phyloP scores from a whole-genome alignment of 805 yeast genomes.

The Yueomyces sinensis region DNA sequence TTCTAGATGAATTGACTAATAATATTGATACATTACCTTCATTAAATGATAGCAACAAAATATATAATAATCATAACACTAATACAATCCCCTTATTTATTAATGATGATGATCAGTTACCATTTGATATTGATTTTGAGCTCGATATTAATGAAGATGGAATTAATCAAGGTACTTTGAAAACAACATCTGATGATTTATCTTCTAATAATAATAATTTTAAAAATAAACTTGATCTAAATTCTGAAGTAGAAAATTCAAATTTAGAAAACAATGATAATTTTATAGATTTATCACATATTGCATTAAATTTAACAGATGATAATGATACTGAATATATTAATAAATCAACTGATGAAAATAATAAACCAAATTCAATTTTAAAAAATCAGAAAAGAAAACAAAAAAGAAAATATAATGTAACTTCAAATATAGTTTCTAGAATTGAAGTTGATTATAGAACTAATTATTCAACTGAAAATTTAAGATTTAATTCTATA shows the following conservation, averaged over 20 bases:
- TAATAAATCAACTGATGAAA: too few species aligned
- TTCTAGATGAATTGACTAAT: conserved; percentile 14
- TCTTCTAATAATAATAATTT: conserved; percentile 1
- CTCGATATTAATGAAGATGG: conserved; percentile 18
- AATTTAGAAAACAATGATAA: not conserved
- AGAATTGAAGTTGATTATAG: conserved; percentile 12
- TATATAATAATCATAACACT: too few species aligned
- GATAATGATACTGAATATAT: too few species aligned
- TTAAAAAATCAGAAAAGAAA: too few species aligned
- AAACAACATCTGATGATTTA: conserved; percentile 1
- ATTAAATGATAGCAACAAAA: too few species aligned
- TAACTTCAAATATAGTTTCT: too few species aligned
- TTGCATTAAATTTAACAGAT: too few species aligned
- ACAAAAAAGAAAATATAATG: not conserved
- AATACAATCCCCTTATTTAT: too few species aligned
- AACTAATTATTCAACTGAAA: conserved; percentile 16
- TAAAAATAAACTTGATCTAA: conserved; percentile 6
- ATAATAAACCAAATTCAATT: too few species aligned
- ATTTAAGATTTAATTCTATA: conserved; percentile 12
- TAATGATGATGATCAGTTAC: conserved; percentile 10
- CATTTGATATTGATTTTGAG: conserved; percentile 18
- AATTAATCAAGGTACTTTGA: conserved; percentile 15
- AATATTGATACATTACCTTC: conserved; percentile 4
- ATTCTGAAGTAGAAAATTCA: conserved; percentile 6
- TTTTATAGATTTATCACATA: too few species aligned